Evolutionary conservation across 345 rosid genomes (phyloP).

Genomic region (Crucihimalaya himalaica): DNA sequence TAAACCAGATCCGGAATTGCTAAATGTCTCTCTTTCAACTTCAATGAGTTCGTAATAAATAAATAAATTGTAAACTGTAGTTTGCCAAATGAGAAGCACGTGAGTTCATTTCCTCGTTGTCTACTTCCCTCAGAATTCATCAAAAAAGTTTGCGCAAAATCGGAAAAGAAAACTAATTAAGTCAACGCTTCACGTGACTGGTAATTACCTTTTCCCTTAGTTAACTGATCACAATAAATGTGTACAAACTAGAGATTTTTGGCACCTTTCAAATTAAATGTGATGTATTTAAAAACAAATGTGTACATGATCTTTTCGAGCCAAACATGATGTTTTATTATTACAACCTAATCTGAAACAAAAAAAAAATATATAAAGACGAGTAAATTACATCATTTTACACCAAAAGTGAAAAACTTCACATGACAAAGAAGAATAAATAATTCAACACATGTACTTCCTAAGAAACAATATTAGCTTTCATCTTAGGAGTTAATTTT

Average conservation of each 20-base stretch:
- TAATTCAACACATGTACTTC: not conserved
- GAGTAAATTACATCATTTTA: slow-evolving; percentile 13
- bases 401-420: slow-evolving; percentile 13
- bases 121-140: not conserved
- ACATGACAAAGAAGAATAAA: slow-evolving; percentile 17
- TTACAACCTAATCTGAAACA: not conserved
- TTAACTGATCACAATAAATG: no score
- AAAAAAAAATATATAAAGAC: not conserved
- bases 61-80: not conserved
- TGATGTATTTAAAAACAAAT: not conserved
- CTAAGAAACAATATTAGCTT: not conserved
- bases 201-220: not conserved
- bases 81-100: slow-evolving; percentile 5
- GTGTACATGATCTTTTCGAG: slow-evolving; percentile 1
- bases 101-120: slow-evolving; percentile 2
- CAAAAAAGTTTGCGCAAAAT: not conserved
- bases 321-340: not conserved
- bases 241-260: no score
- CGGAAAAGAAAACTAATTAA: slow-evolving; percentile 1
- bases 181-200: slow-evolving; percentile 39
- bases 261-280: no score
- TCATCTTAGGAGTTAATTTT: not conserved
- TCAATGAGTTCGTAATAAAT: not conserved
- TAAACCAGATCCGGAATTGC: slow-evolving; percentile 13
- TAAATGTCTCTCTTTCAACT: not conserved